Evolutionary conservation across 129 eudicot genomes (phyloP), one percentile per base, ranked within the genome.

Genomic region (Lactuca saligna): DNA sequence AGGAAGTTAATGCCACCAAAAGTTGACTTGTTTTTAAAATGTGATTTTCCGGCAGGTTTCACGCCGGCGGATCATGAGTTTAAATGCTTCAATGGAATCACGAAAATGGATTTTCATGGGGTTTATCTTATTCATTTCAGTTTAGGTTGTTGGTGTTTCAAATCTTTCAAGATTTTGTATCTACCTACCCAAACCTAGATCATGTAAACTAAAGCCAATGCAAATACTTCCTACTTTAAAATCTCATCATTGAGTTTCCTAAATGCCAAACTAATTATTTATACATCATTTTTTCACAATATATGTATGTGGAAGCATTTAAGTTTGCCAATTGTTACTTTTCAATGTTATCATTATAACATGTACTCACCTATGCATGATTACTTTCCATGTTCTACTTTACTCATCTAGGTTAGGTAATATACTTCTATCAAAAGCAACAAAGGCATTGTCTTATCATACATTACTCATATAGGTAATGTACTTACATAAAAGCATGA

Each of bases 21-120:
- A n/a, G 25, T 74, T 65, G 73, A 65, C 72, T 60, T 60, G 62
- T 37, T 35, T 60, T 46, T 57, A 48, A 48, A 50, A 75, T 6
- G 56, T 51, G 80, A 68, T 75, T 68, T 71, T 75, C 80, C 75
- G 80, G 80, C 80, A 15, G 48, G 14, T 68, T 60, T 75, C 39
- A 39, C 75, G 80, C 80, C 80, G 75, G 75, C 48, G 79, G 57
- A 32, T 54, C 55, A 17, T 37, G 46, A 41, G 14, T 59, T 70
- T 71, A 50, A 71, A 38, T 17, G 7, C 49, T 42, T 42, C 49
- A 42, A 42, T 3, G 2, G 13, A 8, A 42, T 42, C 49, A 42
- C 16, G 14, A 48, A 57, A 50, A 60, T 17, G 29, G 68, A 61
- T 61, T 68, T 51, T 61, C 37, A 11, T 49, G 68, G 35, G 51